Base-by-base conservation (phyloP, 202 grass and related monocot species). In the Schoenoplectus triqueter region DNA sequence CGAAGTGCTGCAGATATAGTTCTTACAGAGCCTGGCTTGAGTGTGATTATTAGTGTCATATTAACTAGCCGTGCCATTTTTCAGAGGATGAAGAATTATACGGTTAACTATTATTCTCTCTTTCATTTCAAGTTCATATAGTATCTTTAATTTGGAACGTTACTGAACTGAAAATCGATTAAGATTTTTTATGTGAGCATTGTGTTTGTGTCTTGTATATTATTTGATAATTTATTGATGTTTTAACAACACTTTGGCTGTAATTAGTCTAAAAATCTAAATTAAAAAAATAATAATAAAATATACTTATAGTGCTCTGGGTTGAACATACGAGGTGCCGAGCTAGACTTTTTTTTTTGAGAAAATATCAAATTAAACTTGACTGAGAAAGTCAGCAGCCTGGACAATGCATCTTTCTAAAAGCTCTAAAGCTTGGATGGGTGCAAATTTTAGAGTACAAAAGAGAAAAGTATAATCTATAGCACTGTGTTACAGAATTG, bases 1-100 rank as follows among this genome's bases (percentile, higher is more conserved):
- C 86, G 89, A 85, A 87, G 81, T 77, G 93, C 93, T 71, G 93
- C 93, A 48, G 91, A 96, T 87, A 91, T 96, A 70, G 93, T 96
- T 54, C 90, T 96, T 39, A 96, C 91, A 5, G 93, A 96, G 69
- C 91, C 93, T 14, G 91, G 93, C 7, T 85, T 96, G 78, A 87
- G 91, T 51, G 93, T 95, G 52, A 91, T 96, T 72, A 44, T 93
- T 64, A 88, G 87, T 84, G 91, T 87, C 50, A 91, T 96, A 39
- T 85, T 96, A 47, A 91, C 91, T 52, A 91, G 91, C 89, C 81
- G 93, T 66, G 84, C 89, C 82, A 96, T 96, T 50, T 96, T 96
- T 51, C 93, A 93, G 78, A 88, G 89, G 63, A 96, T 96, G 93
- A 96, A 88, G 78, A 96, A 96, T 66, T 95, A 95, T 81, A 95